Percentiles rank a stretch among this genome's conserved stretches.
phyloP scores from a whole-genome alignment of 129 eudicot species.

The Smallanthus sonchifolius region DNA sequence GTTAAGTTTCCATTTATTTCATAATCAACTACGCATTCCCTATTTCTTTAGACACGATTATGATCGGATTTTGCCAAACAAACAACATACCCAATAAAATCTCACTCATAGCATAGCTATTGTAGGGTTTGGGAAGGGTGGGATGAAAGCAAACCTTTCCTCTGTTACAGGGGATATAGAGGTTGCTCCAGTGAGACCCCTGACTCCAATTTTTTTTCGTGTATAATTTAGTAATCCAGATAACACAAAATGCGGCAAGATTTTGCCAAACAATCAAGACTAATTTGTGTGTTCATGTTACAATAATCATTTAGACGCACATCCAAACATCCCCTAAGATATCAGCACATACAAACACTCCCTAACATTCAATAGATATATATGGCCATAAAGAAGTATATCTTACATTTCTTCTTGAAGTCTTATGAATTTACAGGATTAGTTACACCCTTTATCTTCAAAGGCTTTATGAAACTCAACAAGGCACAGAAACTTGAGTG shows the following conservation, averaged over 20 bases:
- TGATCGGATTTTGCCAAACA: neutral
- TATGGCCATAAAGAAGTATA: no score
- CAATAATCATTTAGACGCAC: neutral
- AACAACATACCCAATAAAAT: no score
- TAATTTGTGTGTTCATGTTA: neutral
- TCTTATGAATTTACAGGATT: constrained; percentile 67
- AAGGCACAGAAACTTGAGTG: constrained; percentile 58
- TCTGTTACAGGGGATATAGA: no score
- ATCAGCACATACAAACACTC: no score
- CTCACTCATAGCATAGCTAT: no score
- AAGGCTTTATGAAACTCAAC: constrained; percentile 50
- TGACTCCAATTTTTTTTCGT: no score
- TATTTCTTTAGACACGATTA: neutral
- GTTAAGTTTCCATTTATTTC: neutral
- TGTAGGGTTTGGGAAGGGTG: no score
- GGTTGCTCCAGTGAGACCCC: no score
- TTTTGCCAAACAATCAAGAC: neutral
- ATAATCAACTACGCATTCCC: neutral
- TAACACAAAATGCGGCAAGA: no score
- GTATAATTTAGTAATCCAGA: no score
- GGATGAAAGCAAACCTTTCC: no score
- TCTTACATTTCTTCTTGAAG: constrained; percentile 40
- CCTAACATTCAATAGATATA: no score
- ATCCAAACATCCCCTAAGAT: neutral
- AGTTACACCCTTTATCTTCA: constrained; percentile 43